Percentiles rank a stretch among this genome's conserved stretches.
Conservation (phyloP, 2,329 filamentous ascomycete genomes). For the Aspergillus sp. region DNA sequence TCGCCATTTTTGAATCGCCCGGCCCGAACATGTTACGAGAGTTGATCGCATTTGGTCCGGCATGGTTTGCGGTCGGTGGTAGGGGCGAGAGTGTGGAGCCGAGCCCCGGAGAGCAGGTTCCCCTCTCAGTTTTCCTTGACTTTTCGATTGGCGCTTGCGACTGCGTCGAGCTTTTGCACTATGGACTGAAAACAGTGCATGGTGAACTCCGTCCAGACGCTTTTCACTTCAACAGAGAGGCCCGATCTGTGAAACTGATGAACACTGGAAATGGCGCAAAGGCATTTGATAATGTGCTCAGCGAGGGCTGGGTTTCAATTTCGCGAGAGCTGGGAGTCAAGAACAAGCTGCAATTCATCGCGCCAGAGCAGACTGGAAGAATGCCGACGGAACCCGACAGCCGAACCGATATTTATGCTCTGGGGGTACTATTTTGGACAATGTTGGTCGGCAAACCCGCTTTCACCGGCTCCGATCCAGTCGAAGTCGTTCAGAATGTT, state of each 20-base stretch:
- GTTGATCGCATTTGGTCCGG: conserved; percentile 77
- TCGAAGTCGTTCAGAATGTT: conserved; percentile 91
- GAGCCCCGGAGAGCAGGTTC: conserved; percentile 63
- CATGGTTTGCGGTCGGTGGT: conserved; percentile 65
- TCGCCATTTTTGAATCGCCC: conserved; percentile 79
- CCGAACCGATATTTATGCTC: conserved; percentile 89
- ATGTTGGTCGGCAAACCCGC: conserved; percentile 78
- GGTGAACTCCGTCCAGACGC: conserved; percentile 90
- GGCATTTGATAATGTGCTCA: conserved; percentile 89
- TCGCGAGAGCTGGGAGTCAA: conserved; percentile 84
- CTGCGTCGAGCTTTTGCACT: conserved; percentile 88
- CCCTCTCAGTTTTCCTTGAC: conserved; percentile 78
- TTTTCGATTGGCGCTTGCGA: conserved; percentile 89
- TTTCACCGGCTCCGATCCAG: conserved; percentile 77
- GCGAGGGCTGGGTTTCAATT: conserved; percentile 82
- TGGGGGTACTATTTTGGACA: conserved; percentile 88
- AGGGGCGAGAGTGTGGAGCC: conserved; percentile 53
- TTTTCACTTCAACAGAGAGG: conserved; percentile 80
- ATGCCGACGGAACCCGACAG: conserved; percentile 91
- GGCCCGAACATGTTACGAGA: conserved; percentile 74
- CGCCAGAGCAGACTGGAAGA: conserved; percentile 90
- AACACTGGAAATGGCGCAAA: conserved; percentile 85
- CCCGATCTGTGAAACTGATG: conserved; percentile 74
- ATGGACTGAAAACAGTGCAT: conserved; percentile 82
- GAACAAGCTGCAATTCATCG: conserved; percentile 88